Base-by-base conservation (phyloP, 164 flowering plant species). In the Echeveria elegans region DNA sequence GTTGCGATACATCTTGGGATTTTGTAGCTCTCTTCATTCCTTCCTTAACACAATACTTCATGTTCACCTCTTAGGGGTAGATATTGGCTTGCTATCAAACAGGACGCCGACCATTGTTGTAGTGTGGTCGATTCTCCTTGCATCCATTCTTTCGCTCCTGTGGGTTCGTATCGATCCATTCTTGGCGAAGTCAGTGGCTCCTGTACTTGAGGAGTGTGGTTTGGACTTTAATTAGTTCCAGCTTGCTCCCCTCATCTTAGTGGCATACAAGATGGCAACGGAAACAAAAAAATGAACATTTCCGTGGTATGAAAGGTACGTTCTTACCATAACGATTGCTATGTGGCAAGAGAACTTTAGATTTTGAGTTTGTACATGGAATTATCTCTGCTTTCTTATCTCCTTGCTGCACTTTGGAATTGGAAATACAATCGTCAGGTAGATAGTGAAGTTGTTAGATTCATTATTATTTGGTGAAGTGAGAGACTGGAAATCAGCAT, bases 91-190 rank as follows among this genome's bases (percentile, higher is more conserved):
- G n/a, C n/a, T n/a, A n/a, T n/a, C n/a, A n/a, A 82, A 82, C 80
- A 73, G 85, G 68, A 82, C 85, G 1, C 90, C 87, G 15, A 86
- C 87, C 0, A 83, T 86, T 48, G 75, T 86, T 47, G 75, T 86
- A 36, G 86, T 83, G 19, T 86, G 90, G 90, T 86, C 86, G 0
- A 79, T 86, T 63, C 75, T 86, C 60, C 83, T 86, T 19, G 86
- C 88, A 38, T 83, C 90, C 7, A 82, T 86, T 66, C 83, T 86
- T 83, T 86, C 90, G 28, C 77, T 86, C 21, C 56, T 83, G 68
- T 86, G 90, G 90, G 86, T 86, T 65, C 77, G 86, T 30, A 76
- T 83, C 16, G 83, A 86, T 74, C 88, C 89, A 0, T 85, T 85
- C 77, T 65, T 78, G 77, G 75, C 85, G 41, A 76, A 70, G 68